These are phyloP conservation scores for Elongisporangium prolatum DNA, from an alignment of 352 stramenopile genomes.

Conservation along the genomic window DNA sequence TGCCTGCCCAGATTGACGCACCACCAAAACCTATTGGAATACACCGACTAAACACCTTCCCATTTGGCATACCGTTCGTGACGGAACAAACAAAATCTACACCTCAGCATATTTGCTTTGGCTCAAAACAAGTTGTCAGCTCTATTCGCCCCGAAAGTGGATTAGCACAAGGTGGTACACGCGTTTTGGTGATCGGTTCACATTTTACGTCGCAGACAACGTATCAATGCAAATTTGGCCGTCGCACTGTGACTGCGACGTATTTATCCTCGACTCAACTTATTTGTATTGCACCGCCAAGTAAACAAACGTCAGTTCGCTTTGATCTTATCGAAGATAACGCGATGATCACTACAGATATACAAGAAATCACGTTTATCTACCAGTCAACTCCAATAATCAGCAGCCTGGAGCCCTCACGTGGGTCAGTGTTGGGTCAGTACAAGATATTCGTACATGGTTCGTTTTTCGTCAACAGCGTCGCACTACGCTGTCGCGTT, in stretches of 20 bases:
- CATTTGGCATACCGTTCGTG: conserved; percentile 1
- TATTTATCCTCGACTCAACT: conserved; percentile 24
- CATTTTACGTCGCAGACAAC: conserved; percentile 12
- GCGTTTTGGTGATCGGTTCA: conserved; percentile 26
- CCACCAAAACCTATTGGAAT: conserved; percentile 11
- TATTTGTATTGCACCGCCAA: conserved; percentile 26
- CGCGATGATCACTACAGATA: not conserved
- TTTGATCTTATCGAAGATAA: conserved; percentile 19
- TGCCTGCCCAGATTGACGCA: not conserved
- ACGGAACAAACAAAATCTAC: conserved; percentile 2
- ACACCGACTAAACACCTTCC: conserved; percentile 10
- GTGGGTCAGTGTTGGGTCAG: conserved; percentile 22
- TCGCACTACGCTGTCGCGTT: conserved; percentile 36
- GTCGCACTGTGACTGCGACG: conserved; percentile 8
- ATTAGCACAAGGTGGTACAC: conserved; percentile 27
- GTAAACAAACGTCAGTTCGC: conserved; percentile 9
- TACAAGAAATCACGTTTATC: conserved; percentile 8
- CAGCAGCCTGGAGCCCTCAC: conserved; percentile 11
- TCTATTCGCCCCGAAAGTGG: conserved; percentile 28
- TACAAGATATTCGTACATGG: conserved; percentile 26
- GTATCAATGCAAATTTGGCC: conserved; percentile 27
- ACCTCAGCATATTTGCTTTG: conserved; percentile 3
- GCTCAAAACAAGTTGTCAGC: conserved; percentile 8
- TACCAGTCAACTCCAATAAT: conserved; percentile 18
- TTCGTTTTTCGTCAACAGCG: conserved; percentile 25